phyloP scores from a whole-genome alignment of 768 basidiomycete species.

The Pleurotus ostreatus region DNA sequence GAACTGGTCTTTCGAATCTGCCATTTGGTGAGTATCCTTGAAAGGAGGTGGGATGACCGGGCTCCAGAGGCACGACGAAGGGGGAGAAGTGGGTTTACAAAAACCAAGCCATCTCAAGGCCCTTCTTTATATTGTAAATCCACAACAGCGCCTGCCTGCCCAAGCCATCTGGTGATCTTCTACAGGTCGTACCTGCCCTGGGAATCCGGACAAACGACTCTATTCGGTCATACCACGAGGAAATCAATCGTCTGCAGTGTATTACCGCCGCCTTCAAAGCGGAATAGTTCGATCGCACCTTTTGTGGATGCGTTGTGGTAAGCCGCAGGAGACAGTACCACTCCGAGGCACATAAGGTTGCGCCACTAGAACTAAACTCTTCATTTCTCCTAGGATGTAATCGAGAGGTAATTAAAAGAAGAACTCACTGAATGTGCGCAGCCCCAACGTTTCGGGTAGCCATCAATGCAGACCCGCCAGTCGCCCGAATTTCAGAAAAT shows the following conservation, averaged over 20 bases:
- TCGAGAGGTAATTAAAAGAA: too few relatives aligned
- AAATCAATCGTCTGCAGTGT: not conserved
- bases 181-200: conserved; percentile 1
- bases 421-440: too few relatives aligned
- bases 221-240: conserved; percentile 2
- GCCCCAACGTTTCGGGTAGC: not conserved
- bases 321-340: too few relatives aligned
- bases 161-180: conserved; percentile 2
- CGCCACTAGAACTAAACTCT: not conserved
- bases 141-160: not conserved
- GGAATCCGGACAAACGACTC: conserved; percentile 1
- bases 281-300: not conserved
- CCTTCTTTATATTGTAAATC: conserved; percentile 2
- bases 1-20: conserved; percentile 7
- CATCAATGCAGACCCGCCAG: not conserved
- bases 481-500: not conserved
- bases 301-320: not conserved
- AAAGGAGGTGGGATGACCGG: too few relatives aligned
- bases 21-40: not conserved
- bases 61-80: not conserved
- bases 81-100: not conserved
- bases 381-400: not conserved
- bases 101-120: not conserved
- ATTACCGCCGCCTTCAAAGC: conserved; percentile 8
- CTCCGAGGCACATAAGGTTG: not conserved